Percentiles rank a stretch among this genome's conserved stretches.
Conservation (phyloP, 129 eudicot species). For the Centrapalus pauciflorus region DNA sequence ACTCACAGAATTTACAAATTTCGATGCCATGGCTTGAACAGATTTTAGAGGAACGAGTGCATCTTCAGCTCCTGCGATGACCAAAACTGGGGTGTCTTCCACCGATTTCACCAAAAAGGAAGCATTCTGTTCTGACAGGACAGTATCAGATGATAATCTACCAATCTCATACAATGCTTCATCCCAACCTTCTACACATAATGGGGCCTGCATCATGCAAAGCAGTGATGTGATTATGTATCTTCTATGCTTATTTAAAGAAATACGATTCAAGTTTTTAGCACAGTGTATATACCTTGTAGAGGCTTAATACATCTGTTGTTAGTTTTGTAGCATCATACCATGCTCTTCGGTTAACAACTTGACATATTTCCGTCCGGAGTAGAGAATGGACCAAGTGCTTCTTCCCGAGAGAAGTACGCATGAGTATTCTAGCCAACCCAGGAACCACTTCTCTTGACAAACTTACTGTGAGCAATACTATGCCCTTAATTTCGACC, state of each 20-base stretch:
- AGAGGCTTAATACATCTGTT: conserved; percentile 76
- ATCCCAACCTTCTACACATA: conserved; percentile 93
- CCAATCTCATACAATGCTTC: conserved; percentile 94
- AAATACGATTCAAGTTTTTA: neutral
- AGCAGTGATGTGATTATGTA: neutral
- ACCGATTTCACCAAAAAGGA: conserved; percentile 61
- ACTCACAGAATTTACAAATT: conserved; percentile 85
- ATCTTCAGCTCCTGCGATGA: conserved; percentile 92
- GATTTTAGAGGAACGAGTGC: conserved; percentile 69
- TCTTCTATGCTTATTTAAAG: neutral
- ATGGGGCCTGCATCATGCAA: conserved; percentile 66
- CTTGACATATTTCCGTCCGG: conserved; percentile 87
- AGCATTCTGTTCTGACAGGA: conserved; percentile 59
- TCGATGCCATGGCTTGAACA: conserved; percentile 82
- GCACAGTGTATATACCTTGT: conserved; percentile 53
- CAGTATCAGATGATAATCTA: conserved; percentile 72
- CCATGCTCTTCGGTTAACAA: conserved; percentile 96
- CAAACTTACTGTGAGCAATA: conserved; percentile 72
- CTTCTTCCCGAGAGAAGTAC: conserved; percentile 83
- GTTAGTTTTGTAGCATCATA: conserved; percentile 88
- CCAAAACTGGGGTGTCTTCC: conserved; percentile 68
- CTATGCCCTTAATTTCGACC: conserved; percentile 75
- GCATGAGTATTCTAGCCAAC: conserved; percentile 83
- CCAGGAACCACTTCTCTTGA: conserved; percentile 95
- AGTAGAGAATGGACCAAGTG: conserved; percentile 79